Evolutionary conservation across 176 grass and related monocot genomes (phyloP), one percentile per base, ranked within the genome.

Genomic region (Dendrocalamus sinicus): DNA sequence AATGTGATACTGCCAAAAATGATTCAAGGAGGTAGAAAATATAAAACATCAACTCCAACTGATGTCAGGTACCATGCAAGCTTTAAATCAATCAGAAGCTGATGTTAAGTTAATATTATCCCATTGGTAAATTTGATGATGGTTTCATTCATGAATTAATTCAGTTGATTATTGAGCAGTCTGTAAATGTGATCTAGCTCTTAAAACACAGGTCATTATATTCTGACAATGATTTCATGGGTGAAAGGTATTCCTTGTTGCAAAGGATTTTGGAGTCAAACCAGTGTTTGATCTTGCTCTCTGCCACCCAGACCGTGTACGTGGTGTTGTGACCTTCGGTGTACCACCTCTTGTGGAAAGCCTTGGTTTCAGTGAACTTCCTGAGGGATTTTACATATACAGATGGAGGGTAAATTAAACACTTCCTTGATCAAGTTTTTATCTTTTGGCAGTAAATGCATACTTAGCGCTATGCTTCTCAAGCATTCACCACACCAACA

Each of bases 381-480:
- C 92, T 7, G 81, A 87, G 23, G 92, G 92, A 48, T 91, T 90
- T 20, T 94, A 94, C 89, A 76, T 94, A 54, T 58, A 71, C 39
- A 89, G 87, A 81, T 94, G 92, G 92, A 76, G 23, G 87, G 89
- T 91, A 94, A 84, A 53, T 3, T 24, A 53, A 32, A 15, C 12
- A 75, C 1, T 60, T 83, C 24, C 15, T 35, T 64, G 7, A 48
- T 59, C 1, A 59, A 19, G 23, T 39, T 50, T 39, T 55, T 46
- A 71, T 37, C 19, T 70, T 35, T 35, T 40, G 16, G 4, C 26
- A 41, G 12, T 54, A 40, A 69, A 54, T 30, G 26, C 57, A 26
- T 28, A 78, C 19, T 12, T 45, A 15, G 12, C 26, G 30, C 2
- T 32, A 28, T 45, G 22, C 14, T 46, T 46, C 22, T 54, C 9